Base-by-base conservation (phyloP, 2,329 filamentous ascomycete genomes). In the Fusarium chlamydosporum region DNA sequence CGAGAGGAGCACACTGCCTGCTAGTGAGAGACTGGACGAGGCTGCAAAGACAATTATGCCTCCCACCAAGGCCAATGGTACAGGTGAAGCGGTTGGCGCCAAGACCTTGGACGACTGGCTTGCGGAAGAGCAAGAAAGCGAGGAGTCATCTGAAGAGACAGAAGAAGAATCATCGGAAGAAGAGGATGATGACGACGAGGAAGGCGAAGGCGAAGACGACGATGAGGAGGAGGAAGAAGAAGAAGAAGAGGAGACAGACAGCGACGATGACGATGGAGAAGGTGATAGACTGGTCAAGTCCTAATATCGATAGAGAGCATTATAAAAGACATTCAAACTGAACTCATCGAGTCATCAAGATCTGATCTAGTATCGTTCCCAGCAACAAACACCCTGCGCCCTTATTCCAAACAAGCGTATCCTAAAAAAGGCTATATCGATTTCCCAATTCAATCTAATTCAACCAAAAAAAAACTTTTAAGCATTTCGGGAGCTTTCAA, bases 61-160 rank as follows among this genome's bases (percentile, higher is more conserved):
- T 10, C 79, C 79, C 10, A 79, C 76, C 38, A 86, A 81, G 72
- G 78, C 81, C 15, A 89, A 89, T 74, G 87, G 82, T 1, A 68
- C 80, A 15, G 79, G 80, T 7, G 89, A 89, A 48, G 83, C 79
- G 12, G 77, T 84, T 2, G 85, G 85, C 52, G 88, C 88, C 40
- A 97, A 97, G 85, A 93, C 91, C 20, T 81, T 99, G 66, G 94
- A 98, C 81, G 93, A 97, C 77, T 98, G 96, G 94, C 83, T 98
- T 58, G 93, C 91, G 6, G 92, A 93, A 74, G 89, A 88, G 16
- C 84, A 83, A 29, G 85, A 84, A n/a, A 87, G 84, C 3, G 86
- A 86, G 12, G 83, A 84, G 11, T 84, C 86, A 26, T 84, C 83
- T 3, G 85, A 84, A 7, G 86, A 85, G 3, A 82, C 84, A 8